These are phyloP conservation scores for Plasmodium adleri DNA, from an alignment of 169 alveolate genomes.

Conservation along the genomic window DNA sequence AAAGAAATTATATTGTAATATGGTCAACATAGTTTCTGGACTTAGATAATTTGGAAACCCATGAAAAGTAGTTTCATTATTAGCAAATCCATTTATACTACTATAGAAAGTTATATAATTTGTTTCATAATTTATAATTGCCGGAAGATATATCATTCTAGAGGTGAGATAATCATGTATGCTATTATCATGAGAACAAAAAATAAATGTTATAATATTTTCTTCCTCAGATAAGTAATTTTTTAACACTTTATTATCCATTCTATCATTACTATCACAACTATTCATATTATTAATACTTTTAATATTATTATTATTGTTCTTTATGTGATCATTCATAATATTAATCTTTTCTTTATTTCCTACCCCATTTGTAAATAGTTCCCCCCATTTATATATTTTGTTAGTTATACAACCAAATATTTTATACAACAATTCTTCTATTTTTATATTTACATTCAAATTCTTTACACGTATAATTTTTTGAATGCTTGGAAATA, in stretches of 20 bases:
- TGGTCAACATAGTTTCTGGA: conserved; percentile 38
- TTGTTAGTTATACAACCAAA: conserved; percentile 43
- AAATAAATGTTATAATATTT: conserved; percentile 29
- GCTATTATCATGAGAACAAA: conserved; percentile 34
- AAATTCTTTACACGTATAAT: conserved; percentile 65
- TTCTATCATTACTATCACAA: no score
- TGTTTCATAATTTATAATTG: conserved; percentile 56
- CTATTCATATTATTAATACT: no score
- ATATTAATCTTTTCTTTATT: not conserved
- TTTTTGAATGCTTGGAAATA: conserved; percentile 31
- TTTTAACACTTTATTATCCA: conserved; percentile 8
- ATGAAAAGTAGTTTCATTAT: conserved; percentile 27
- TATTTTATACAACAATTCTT: conserved; percentile 33
- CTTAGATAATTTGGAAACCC: conserved; percentile 70
- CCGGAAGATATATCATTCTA: conserved; percentile 43
- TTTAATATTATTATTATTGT: no score
- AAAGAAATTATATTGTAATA: conserved; percentile 52
- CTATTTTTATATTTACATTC: conserved; percentile 30
- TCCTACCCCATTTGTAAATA: conserved; percentile 30
- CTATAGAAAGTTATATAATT: conserved; percentile 40
- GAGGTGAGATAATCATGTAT: conserved; percentile 46
- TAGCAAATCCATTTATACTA: conserved; percentile 40
- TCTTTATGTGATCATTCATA: not conserved
- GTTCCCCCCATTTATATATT: conserved; percentile 41
- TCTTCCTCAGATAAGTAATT: conserved; percentile 23